Evolutionary conservation across 768 basidiomycete genomes (phyloP), one percentile per base, ranked within the genome.

Genomic region (Heimioporus sp.): DNA sequence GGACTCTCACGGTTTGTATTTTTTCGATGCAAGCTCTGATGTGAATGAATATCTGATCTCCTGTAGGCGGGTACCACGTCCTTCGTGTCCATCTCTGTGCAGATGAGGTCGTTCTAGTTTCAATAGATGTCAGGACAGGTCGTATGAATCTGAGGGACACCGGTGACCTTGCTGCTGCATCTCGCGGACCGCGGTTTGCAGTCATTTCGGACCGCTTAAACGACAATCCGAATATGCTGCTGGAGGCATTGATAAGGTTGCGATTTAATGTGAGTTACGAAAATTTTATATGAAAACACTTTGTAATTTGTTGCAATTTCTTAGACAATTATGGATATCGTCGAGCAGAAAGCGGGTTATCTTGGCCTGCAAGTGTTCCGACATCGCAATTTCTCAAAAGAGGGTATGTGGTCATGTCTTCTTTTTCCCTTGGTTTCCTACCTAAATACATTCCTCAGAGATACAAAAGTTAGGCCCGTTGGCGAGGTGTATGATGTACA

Each of bases 271-370:
- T 94, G 57, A 58, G 86, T 68, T 21, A 39, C 15, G 34, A 24
- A 39, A 19, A 6, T 20, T 37, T 21, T 5, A 20, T 11, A 13
- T n/a, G 47, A 47, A 54, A 49, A 5, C 38, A 35, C 43, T 41
- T 45, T 41, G 9, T 6, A n/a, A 49, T 10, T 11, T 21, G 4
- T 12, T 49, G 35, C 13, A 28, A 36, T 36, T 43, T n/a, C 9
- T n/a, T 57, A 95, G 93, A 91, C 91, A 6, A 91, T 94, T 54
- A 76, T 81, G 39, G 90, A 92, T 49, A 77, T 87, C 15, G 81
- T 86, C 10, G 91, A 94, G 65, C 87, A 90, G 66, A 93, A 92
- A 62, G 89, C 87, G n/a, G 81, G 75, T 55, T 87, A 91, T 60
- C 80, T 95, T 10, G 93, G 93, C n/a, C 69, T 93, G 38, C 83